Evolutionary conservation across 129 eudicot genomes (phyloP).

Genomic region (Calendula officinalis): DNA sequence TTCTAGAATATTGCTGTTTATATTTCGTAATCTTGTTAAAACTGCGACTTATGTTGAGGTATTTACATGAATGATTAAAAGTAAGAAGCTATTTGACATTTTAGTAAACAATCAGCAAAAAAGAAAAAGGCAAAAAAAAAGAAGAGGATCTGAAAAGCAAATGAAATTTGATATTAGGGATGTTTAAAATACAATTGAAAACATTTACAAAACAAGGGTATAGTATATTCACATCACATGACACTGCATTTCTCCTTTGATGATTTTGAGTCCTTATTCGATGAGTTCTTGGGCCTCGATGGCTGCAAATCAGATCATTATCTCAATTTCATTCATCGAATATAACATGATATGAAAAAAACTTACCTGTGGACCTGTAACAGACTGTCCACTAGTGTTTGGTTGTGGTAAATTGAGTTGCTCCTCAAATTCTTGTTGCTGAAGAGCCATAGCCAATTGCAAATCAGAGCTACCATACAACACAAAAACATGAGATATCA

Average conservation of each 20-base stretch:
- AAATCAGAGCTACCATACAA: slow-evolving; percentile 69
- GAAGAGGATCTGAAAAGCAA: slow-evolving; percentile 1
- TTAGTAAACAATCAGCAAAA: slow-evolving; percentile 4
- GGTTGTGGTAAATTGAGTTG: slow-evolving; percentile 45
- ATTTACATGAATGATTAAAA: slow-evolving; percentile 2
- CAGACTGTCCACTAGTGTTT: slow-evolving; percentile 37
- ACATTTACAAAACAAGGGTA: slow-evolving; percentile 38
- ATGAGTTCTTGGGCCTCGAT: slow-evolving; percentile 41
- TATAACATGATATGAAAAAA: not conserved
- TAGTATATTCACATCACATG: slow-evolving; percentile 42
- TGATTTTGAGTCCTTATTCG: slow-evolving; percentile 56
- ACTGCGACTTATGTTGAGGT: not conserved
- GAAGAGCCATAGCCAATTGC: slow-evolving; percentile 83
- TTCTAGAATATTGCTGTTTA: too few species aligned
- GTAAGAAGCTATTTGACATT: not conserved
- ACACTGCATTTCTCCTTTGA: slow-evolving; percentile 67
- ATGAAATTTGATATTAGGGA: not conserved
- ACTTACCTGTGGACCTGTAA: slow-evolving; percentile 87
- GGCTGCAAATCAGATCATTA: slow-evolving; percentile 30
- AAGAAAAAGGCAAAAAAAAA: not conserved
- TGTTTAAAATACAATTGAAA: slow-evolving; percentile 10
- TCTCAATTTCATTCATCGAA: not conserved
- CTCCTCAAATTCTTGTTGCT: slow-evolving; percentile 87
- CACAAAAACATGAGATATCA: not conserved
- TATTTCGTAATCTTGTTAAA: not conserved